Conservation (phyloP, 345 rosid species). For the Anacardium occidentale region DNA sequence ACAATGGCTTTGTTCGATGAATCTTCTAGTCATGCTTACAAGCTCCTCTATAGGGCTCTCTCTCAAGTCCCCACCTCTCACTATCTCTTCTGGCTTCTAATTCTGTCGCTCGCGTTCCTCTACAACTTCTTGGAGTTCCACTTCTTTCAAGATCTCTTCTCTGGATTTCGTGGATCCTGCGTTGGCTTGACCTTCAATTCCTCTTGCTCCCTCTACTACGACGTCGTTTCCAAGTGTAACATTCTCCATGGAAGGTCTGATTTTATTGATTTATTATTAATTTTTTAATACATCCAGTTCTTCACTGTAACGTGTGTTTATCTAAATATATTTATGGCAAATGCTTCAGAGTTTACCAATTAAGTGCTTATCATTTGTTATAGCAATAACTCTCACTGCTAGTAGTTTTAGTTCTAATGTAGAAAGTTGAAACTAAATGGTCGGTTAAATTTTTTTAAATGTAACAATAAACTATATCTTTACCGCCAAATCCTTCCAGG, state of each 20-base stretch:
- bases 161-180: constrained; percentile 42
- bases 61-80: constrained; percentile 52
- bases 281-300: too few relatives aligned
- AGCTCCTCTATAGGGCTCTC: constrained; percentile 43
- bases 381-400: too few relatives aligned
- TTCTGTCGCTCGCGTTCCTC: constrained; percentile 32
- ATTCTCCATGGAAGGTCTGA: constrained; percentile 67
- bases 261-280: too few relatives aligned
- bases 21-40: constrained; percentile 46
- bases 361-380: too few relatives aligned
- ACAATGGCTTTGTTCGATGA: neutral
- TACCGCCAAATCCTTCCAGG: too few relatives aligned
- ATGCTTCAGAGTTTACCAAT: too few relatives aligned
- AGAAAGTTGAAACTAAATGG: too few relatives aligned
- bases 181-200: constrained; percentile 44
- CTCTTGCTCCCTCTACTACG: constrained; percentile 49
- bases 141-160: constrained; percentile 53
- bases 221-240: constrained; percentile 62
- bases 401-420: too few relatives aligned
- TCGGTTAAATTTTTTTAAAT: too few relatives aligned
- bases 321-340: too few relatives aligned
- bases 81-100: constrained; percentile 35
- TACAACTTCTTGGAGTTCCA: constrained; percentile 73
- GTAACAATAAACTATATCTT: too few relatives aligned
- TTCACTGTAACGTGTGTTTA: too few relatives aligned